Conservation (phyloP, 441 rosid species). For the Euphorbia neoarborescens region DNA sequence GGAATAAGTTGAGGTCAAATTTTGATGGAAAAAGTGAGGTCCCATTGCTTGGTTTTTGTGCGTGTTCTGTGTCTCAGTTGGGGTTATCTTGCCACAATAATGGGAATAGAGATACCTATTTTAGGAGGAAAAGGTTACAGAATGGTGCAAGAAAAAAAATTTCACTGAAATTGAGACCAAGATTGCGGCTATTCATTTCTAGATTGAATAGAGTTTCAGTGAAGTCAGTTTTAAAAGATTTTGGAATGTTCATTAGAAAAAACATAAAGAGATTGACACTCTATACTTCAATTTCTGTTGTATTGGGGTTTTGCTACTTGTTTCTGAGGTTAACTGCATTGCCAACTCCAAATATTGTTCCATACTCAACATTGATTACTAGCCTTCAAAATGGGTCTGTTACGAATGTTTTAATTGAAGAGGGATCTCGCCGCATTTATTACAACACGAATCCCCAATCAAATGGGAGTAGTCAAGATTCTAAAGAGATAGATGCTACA, state of each 20-base stretch:
- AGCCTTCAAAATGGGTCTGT: conserved; percentile 67
- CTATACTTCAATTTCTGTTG: conserved; percentile 38
- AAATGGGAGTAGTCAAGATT: conserved; percentile 24
- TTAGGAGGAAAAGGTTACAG: conserved; percentile 30
- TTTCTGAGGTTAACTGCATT: conserved; percentile 58
- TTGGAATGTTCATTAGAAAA: conserved; percentile 44
- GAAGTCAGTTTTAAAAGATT: conserved; percentile 43
- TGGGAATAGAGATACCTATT: conserved; percentile 29
- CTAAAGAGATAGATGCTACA: conserved; percentile 26
- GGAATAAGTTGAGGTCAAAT: conserved; percentile 31
- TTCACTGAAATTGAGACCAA: conserved; percentile 57
- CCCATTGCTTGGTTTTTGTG: conserved; percentile 26
- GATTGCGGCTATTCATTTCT: conserved; percentile 48
- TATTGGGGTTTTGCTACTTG: conserved; percentile 55
- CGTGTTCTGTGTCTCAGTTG: conserved; percentile 27
- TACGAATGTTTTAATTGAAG: conserved; percentile 68
- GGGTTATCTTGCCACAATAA: conserved; percentile 35
- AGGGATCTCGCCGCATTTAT: conserved; percentile 84
- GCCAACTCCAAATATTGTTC: conserved; percentile 64
- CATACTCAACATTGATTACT: conserved; percentile 67
- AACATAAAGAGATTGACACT: conserved; percentile 48
- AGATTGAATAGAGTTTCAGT: conserved; percentile 47
- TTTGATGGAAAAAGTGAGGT: conserved; percentile 24
- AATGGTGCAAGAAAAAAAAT: conserved; percentile 40
- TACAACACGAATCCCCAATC: conserved; percentile 34